Evolutionary conservation across 768 basidiomycete genomes (phyloP).

Genomic region (Mycena alexandri): DNA sequence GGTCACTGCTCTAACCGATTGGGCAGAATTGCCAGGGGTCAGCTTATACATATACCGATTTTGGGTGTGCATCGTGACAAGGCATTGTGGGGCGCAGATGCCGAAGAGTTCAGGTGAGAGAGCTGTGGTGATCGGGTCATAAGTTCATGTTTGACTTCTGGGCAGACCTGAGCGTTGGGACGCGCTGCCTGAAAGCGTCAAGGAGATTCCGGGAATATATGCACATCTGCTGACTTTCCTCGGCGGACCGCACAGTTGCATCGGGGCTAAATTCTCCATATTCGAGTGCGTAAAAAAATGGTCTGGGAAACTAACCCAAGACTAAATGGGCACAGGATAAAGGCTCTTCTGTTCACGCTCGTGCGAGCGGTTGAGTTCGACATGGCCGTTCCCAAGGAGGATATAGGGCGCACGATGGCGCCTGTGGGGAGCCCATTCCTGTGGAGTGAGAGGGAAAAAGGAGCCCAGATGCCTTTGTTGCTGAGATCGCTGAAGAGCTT

Average conservation of each 20-base stretch:
- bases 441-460: conserved; percentile 13
- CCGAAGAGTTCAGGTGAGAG: conserved; percentile 55
- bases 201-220: conserved; percentile 55
- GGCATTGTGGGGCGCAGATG: conserved; percentile 60
- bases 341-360: conserved; percentile 28
- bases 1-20: too few species aligned
- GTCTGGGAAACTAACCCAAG: background rate
- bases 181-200: conserved; percentile 40
- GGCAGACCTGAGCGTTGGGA: conserved; percentile 61
- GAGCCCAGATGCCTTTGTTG: conserved; percentile 25
- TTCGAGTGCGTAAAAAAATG: background rate
- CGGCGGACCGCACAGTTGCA: conserved; percentile 59
- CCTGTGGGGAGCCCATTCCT: conserved; percentile 26
- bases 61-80: conserved; percentile 51
- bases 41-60: conserved; percentile 23
- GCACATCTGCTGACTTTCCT: conserved; percentile 55
- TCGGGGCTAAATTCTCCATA: conserved; percentile 28
- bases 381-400: conserved; percentile 16
- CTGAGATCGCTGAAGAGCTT: background rate
- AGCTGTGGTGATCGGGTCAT: background rate
- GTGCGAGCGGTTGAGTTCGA: conserved; percentile 32
- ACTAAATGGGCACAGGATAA: conserved; percentile 6
- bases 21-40: conserved; percentile 21
- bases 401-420: conserved; percentile 15
- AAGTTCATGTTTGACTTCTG: background rate